phyloP scores from a whole-genome alignment of 2,329 filamentous ascomycete species.

The Alternaria tenuissima region DNA sequence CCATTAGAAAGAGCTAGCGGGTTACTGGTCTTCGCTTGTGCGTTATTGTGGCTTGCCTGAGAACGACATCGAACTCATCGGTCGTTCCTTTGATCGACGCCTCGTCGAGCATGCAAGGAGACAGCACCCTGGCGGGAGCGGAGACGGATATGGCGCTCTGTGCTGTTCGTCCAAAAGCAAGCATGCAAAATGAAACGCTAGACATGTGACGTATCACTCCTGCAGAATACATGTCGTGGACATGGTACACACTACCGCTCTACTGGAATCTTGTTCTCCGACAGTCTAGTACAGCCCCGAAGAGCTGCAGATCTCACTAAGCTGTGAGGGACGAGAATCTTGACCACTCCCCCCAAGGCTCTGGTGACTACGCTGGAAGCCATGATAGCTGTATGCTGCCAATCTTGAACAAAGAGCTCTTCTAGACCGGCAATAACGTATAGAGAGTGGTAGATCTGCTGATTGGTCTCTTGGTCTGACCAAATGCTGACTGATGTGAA shows the following conservation, averaged over 20 bases:
- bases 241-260: neutral
- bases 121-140: neutral
- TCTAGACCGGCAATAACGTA: neutral
- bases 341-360: neutral
- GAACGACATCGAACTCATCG: neutral
- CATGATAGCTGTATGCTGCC: neutral
- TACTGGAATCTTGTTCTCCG: conserved; percentile 1
- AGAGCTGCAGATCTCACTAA: neutral
- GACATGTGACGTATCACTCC: neutral
- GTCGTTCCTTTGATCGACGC: neutral
- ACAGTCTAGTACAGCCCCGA: neutral
- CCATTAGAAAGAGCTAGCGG: neutral
- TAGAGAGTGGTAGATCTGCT: neutral
- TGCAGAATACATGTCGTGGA: neutral
- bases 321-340: neutral
- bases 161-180: neutral
- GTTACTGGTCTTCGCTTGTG: neutral
- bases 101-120: neutral
- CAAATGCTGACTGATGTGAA: too few relatives aligned
- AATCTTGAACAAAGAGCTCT: neutral
- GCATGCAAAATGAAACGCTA: neutral
- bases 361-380: neutral
- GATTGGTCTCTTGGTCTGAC: neutral
- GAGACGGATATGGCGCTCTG: neutral
- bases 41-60: conserved; percentile 3